Evolutionary conservation across 257 asterid genomes (phyloP).

Genomic region (Solanum sejunctum): DNA sequence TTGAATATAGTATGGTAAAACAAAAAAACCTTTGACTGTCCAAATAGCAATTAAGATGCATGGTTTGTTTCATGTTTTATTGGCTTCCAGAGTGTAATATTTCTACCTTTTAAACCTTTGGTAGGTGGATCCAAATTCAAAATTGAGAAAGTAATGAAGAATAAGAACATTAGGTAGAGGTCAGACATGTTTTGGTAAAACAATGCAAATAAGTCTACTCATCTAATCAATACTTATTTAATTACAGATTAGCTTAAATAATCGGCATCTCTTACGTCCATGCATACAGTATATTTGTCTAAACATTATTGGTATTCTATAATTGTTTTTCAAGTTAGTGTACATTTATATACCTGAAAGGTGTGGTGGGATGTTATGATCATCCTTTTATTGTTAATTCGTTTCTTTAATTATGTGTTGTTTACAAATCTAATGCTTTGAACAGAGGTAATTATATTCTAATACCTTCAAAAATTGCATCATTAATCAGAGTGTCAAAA

Average conservation of each 20-base stretch:
- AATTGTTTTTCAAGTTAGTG: neutral
- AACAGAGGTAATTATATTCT: neutral
- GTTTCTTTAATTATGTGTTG: neutral
- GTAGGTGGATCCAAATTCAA: neutral
- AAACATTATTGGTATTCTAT: neutral
- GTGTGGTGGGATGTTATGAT: neutral
- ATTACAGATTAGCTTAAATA: neutral
- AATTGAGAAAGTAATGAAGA: neutral
- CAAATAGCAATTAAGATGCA: neutral
- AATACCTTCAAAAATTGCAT: neutral
- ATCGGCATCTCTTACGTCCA: neutral
- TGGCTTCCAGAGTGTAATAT: neutral
- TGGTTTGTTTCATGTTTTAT: neutral
- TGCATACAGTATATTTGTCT: neutral
- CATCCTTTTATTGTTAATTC: neutral
- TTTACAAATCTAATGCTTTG: neutral
- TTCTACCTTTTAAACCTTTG: neutral
- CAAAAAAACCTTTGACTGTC: too few relatives aligned
- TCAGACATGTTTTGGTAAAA: neutral
- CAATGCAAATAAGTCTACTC: neutral
- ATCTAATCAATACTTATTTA: neutral
- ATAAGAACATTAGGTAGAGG: neutral
- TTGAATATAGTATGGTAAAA: too few relatives aligned
- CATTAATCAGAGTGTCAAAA: neutral
- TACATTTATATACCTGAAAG: neutral